Percentiles rank a stretch among this genome's conserved stretches.
Conservation (phyloP, 2,329 filamentous ascomycete genomes). For the Pyrenochaeta sp. region DNA sequence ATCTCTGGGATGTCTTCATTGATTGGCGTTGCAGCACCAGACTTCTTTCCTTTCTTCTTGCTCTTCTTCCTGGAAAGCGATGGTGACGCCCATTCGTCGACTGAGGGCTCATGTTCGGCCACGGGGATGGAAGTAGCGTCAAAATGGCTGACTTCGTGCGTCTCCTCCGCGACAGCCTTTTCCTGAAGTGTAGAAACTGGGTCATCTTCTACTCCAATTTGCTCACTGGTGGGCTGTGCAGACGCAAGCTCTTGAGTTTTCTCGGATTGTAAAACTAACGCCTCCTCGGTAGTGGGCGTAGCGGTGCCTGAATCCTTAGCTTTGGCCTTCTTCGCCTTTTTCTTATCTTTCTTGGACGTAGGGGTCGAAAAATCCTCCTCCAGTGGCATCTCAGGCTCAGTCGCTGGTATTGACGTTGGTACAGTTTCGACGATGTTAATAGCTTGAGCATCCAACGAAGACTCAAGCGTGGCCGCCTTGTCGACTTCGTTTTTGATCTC, state of each 20-base stretch:
- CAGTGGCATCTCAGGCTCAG: conserved; percentile 1
- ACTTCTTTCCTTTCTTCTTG: conserved; percentile 31
- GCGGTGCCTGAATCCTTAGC: conserved; percentile 22
- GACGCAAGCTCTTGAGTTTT: background rate
- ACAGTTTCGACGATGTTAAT: background rate
- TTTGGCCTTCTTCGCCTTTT: conserved; percentile 41
- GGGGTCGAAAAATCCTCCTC: conserved; percentile 7
- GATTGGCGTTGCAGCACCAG: conserved; percentile 13
- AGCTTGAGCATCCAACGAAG: background rate
- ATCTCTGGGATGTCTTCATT: conserved; percentile 5
- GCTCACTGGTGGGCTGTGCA: background rate
- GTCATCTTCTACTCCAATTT: background rate
- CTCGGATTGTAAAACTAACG: conserved; percentile 2
- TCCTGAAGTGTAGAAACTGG: conserved; percentile 1
- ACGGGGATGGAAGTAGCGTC: conserved; percentile 16
- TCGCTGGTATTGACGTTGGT: background rate
- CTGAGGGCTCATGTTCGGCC: conserved; percentile 1
- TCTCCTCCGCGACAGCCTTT: conserved; percentile 6
- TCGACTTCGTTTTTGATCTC: background rate
- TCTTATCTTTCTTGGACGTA: conserved; percentile 37
- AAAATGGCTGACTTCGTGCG: background rate
- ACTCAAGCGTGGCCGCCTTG: conserved; percentile 1
- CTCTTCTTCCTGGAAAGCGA: conserved; percentile 22
- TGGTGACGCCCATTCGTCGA: conserved; percentile 1
- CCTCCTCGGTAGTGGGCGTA: conserved; percentile 18